Conservation (phyloP, 2,329 filamentous ascomycete genomes). For the Fusarium sp. region DNA sequence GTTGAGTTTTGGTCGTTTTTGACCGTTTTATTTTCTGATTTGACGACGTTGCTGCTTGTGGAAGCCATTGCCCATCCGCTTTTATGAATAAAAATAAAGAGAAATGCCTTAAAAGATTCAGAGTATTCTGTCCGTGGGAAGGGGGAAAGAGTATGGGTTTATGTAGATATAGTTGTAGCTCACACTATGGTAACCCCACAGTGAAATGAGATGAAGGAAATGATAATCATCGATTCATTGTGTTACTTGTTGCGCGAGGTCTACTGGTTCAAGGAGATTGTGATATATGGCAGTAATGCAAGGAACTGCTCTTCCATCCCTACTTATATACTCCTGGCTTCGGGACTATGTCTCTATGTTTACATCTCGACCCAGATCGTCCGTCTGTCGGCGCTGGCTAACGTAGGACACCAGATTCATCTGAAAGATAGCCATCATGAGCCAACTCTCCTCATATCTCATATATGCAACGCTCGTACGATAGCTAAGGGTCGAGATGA, state of each 20-base stretch:
- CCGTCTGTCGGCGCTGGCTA: no score
- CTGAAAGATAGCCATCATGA: no score
- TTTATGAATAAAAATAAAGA: conserved; percentile 41
- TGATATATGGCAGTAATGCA: no score
- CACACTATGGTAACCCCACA: conserved; percentile 24
- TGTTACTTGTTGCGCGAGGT: background rate
- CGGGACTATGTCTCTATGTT: no score
- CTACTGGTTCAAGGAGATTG: no score
- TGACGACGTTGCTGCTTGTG: conserved; percentile 11
- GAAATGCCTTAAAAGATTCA: conserved; percentile 30
- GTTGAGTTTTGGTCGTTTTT: conserved; percentile 15
- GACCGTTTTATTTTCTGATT: conserved; percentile 13
- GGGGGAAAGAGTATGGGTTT: conserved; percentile 1
- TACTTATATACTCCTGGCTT: no score
- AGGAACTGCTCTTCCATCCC: no score
- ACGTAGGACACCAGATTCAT: no score
- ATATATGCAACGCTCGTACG: no score
- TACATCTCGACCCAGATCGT: no score
- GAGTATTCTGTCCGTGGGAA: conserved; percentile 10
- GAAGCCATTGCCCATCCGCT: conserved; percentile 16
- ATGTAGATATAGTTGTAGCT: conserved; percentile 35
- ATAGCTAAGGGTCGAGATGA: no score
- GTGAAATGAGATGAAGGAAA: conserved; percentile 9
- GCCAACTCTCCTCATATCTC: no score
- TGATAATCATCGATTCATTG: background rate